Conservation (phyloP, 2,329 filamentous ascomycete genomes). For the Exserohilum turcica region DNA sequence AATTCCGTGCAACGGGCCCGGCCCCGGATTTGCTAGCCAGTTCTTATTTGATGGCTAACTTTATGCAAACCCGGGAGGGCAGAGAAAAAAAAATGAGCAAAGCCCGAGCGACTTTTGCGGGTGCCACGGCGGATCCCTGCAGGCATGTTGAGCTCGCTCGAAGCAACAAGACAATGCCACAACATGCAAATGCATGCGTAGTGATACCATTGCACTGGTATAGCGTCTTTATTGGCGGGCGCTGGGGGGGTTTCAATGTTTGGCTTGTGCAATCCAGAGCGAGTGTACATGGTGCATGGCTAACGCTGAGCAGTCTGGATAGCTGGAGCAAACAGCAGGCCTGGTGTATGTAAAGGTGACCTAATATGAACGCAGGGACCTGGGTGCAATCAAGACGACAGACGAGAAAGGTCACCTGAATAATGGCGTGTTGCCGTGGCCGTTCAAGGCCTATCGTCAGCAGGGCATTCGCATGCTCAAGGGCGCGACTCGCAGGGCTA, state of each 20-base stretch:
- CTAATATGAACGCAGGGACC: background rate
- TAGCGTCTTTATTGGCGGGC: background rate
- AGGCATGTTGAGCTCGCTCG: background rate
- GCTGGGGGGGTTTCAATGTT: background rate
- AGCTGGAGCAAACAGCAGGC: background rate
- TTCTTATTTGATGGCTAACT: background rate
- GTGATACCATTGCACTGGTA: background rate
- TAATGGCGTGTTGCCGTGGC: background rate
- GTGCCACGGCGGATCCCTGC: background rate
- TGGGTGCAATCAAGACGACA: background rate
- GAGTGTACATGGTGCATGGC: background rate
- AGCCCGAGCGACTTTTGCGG: background rate
- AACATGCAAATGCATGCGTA: background rate
- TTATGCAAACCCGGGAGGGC: background rate
- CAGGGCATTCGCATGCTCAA: background rate
- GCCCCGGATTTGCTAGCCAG: background rate
- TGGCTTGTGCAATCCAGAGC: constrained; percentile 1
- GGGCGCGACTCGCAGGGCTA: constrained; percentile 11
- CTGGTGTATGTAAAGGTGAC: background rate
- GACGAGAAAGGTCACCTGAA: background rate
- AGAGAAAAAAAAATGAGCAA: too few relatives aligned
- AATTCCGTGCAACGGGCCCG: background rate
- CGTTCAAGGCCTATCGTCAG: constrained; percentile 10
- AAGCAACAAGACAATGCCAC: background rate
- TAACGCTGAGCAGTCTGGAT: background rate